These are phyloP conservation scores for Ustanciosporium gigantosporum DNA, from an alignment of 1,284 basidiomycete species.

Conservation along the genomic window DNA sequence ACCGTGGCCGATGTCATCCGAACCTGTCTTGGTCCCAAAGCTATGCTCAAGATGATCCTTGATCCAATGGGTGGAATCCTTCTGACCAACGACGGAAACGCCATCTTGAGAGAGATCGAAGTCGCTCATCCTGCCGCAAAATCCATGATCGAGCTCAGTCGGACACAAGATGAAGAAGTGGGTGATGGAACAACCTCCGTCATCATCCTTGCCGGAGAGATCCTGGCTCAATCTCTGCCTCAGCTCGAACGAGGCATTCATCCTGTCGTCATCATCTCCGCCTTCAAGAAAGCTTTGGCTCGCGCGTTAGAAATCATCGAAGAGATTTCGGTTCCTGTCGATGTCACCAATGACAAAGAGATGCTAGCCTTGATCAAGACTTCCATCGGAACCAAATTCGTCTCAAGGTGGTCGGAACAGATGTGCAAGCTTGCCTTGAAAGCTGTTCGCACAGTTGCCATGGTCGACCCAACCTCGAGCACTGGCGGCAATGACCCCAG, in stretches of 20 bases:
- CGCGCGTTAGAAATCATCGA: slow-evolving; percentile 87
- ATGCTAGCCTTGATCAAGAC: slow-evolving; percentile 98
- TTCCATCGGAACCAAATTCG: slow-evolving; percentile 98
- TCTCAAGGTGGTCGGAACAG: slow-evolving; percentile 91
- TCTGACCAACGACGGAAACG: slow-evolving; percentile 95
- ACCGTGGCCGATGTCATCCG: slow-evolving; percentile 98
- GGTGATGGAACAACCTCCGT: slow-evolving; percentile 97
- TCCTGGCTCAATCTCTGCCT: slow-evolving; percentile 89
- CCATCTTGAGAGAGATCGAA: slow-evolving; percentile 94
- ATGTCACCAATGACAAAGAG: slow-evolving; percentile 80
- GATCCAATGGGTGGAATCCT: slow-evolving; percentile 66
- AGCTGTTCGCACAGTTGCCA: slow-evolving; percentile 81
- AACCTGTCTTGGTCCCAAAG: slow-evolving; percentile 94
- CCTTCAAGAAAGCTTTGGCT: slow-evolving; percentile 92
- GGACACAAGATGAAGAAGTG: slow-evolving; percentile 98
- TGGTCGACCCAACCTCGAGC: slow-evolving; percentile 61
- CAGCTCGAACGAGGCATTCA: slow-evolving; percentile 95
- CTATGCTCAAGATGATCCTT: slow-evolving; percentile 99
- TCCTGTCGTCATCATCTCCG: slow-evolving; percentile 97
- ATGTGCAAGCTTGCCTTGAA: slow-evolving; percentile 95
- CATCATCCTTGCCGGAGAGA: slow-evolving; percentile 97
- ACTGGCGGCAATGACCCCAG: slow-evolving; percentile 11
- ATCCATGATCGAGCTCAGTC: slow-evolving; percentile 97
- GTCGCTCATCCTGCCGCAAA: slow-evolving; percentile 98
- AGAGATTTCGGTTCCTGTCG: slow-evolving; percentile 84